Evolutionary conservation across 306 rosid genomes (phyloP), one percentile per base, ranked within the genome.

Genomic region (Bauhinia variegata): DNA sequence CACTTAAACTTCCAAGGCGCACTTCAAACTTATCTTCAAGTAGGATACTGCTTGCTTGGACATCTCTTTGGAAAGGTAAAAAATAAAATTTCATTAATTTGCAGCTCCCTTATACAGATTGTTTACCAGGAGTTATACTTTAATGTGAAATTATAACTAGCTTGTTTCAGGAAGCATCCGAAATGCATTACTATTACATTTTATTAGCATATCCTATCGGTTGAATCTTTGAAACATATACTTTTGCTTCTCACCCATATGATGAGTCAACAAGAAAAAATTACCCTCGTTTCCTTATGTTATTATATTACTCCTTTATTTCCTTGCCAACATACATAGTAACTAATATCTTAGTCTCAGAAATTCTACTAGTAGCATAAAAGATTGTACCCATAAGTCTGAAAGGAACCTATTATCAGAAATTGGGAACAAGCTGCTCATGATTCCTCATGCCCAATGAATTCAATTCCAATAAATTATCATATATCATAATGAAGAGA

Each of bases 11-110:
- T 76, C 99, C 99, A 56, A 95, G 85, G 64, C 99, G 89, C 71
- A 95, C 99, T 74, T 95, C 99, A 47, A 85, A 95, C 80, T 90
- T 95, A 73, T 95, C 96, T 75, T 95, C 99, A 6, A 95, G 95
- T 47, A 95, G 91, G 75, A 95, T 95, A 70, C 97, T 95, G 85
- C 99, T 88, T 34, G 97, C 96, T 86, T 76, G 97, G 60, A 95
- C 72, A 79, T 90, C 99, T 62, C 99, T 95, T 65, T 70, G 72
- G 60, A 65, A 67, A 76, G 31, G 70, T n/a, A n/a, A 62, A 81
- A 79, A 75, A 39, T 12, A 47, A 63, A 62, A 60, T 18, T 31
- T 77, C 74, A 78, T 57, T 68, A 54, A 38, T 51, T 54, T 18
- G 54, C 37, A 43, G 23, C 23, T 54, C 37, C 44, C 37, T 59